Conservation (phyloP, 2,329 filamentous ascomycete species). For the Rhinocladiella similis region DNA sequence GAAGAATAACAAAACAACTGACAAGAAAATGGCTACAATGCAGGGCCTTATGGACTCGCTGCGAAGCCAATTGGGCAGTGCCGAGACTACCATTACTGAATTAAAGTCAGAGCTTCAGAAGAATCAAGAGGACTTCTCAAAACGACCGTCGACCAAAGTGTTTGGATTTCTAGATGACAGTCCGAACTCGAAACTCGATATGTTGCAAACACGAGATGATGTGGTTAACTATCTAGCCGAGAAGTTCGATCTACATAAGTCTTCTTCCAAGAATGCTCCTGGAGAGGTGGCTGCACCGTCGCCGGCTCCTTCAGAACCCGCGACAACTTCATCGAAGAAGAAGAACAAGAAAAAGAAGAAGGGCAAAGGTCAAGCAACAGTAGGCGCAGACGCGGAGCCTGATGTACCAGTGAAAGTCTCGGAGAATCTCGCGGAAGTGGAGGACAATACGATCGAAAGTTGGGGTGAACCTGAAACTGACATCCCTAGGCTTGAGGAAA, state of each 20-base stretch:
- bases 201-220: constrained; percentile 24
- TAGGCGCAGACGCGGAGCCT: constrained; percentile 41
- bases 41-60: constrained; percentile 58
- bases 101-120: constrained; percentile 40
- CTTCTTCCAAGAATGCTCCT: constrained; percentile 7
- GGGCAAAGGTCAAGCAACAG: constrained; percentile 44
- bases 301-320: constrained; percentile 25
- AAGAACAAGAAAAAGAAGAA: constrained; percentile 89
- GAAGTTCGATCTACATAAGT: constrained; percentile 23
- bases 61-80: constrained; percentile 54
- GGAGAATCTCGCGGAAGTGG: constrained; percentile 28
- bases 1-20: constrained; percentile 40
- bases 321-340: constrained; percentile 51
- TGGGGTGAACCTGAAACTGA: constrained; percentile 19
- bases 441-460: constrained; percentile 2
- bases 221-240: constrained; percentile 44
- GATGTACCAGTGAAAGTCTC: constrained; percentile 37
- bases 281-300: constrained; percentile 24
- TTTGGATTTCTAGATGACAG: constrained; percentile 25
- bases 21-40: constrained; percentile 56
- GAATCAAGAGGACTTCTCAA: constrained; percentile 19
- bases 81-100: constrained; percentile 50
- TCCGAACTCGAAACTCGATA: constrained; percentile 12
- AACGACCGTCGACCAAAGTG: constrained; percentile 23
- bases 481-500: constrained; percentile 31